Percentiles rank a stretch among this genome's conserved stretches.
Evolutionary conservation across 202 grass and related monocot species (phyloP).

Genomic region (Setaria italica): DNA sequence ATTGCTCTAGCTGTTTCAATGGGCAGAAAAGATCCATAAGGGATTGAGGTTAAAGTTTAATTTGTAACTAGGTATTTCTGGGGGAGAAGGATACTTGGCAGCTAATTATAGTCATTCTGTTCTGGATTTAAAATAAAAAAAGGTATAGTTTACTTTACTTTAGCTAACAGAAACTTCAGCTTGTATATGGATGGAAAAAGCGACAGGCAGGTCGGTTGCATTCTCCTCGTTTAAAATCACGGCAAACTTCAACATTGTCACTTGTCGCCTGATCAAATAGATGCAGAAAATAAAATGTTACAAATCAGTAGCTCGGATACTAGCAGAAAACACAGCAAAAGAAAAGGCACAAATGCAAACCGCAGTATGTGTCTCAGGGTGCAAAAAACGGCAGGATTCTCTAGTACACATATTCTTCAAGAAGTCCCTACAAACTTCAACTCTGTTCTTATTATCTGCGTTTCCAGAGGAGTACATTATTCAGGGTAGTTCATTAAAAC

Average conservation of each 20-base stretch:
- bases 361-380: slow-evolving; percentile 50
- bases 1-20: slow-evolving; percentile 37
- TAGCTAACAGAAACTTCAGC: slow-evolving; percentile 57
- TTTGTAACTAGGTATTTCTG: slow-evolving; percentile 2
- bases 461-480: slow-evolving; percentile 22
- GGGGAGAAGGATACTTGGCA: not conserved
- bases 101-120: slow-evolving; percentile 23
- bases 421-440: slow-evolving; percentile 68
- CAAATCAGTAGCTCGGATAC: slow-evolving; percentile 22
- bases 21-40: slow-evolving; percentile 22
- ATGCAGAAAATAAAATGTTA: not conserved
- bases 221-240: slow-evolving; percentile 71
- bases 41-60: slow-evolving; percentile 39
- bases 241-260: slow-evolving; percentile 67
- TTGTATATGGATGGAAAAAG: slow-evolving; percentile 66
- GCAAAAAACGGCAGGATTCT: slow-evolving; percentile 62
- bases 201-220: slow-evolving; percentile 61
- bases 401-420: slow-evolving; percentile 75
- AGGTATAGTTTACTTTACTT: slow-evolving; percentile 61
- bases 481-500: slow-evolving; percentile 22
- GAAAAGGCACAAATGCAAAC: slow-evolving; percentile 36
- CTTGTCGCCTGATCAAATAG: slow-evolving; percentile 46
- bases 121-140: slow-evolving; percentile 4
- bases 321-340: slow-evolving; percentile 14
- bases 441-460: slow-evolving; percentile 44